Percentiles rank a stretch among this genome's conserved stretches.
These are phyloP conservation scores for Spiraea crenata DNA, from an alignment of 331 rosid genomes.

Conservation along the genomic window DNA sequence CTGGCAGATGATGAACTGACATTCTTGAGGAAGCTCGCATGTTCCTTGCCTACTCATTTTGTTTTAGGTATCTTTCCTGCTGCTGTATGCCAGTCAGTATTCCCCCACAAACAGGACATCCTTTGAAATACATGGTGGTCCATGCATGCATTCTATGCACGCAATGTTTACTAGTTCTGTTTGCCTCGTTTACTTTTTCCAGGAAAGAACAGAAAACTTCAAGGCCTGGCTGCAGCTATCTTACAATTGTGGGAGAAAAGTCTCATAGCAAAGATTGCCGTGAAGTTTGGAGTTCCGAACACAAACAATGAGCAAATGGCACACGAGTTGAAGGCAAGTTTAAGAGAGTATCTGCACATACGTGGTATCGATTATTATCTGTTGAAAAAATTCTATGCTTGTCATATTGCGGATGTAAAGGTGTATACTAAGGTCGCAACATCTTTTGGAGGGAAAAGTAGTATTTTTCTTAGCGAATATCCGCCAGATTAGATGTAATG, in stretches of 20 bases:
- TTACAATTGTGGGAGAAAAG: constrained; percentile 87
- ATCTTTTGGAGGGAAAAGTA: not conserved
- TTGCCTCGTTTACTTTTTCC: constrained; percentile 24
- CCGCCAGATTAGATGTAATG: not conserved
- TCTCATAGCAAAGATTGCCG: constrained; percentile 69
- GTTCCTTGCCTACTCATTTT: constrained; percentile 74
- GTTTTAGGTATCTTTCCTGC: constrained; percentile 64
- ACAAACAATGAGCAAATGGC: constrained; percentile 77
- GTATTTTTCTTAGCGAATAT: not conserved
- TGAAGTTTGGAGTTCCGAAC: constrained; percentile 72
- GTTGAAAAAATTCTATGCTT: not conserved
- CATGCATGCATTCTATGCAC: constrained; percentile 12
- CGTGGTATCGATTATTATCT: constrained; percentile 14
- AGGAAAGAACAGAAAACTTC: constrained; percentile 84
- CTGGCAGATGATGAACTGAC: constrained; percentile 58
- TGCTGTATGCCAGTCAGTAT: constrained; percentile 18
- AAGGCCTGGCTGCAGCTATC: constrained; percentile 83
- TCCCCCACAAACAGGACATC: not conserved
- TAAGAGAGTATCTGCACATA: constrained; percentile 22
- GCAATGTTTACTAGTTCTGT: constrained; percentile 18
- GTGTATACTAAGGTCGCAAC: not conserved
- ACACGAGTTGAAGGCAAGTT: constrained; percentile 78
- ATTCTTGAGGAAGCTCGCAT: constrained; percentile 68
- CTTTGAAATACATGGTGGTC: not conserved
- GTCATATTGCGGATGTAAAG: not conserved